Evolutionary conservation across 176 grass and related monocot species (phyloP).

Genomic region (Saccharum officinarum): DNA sequence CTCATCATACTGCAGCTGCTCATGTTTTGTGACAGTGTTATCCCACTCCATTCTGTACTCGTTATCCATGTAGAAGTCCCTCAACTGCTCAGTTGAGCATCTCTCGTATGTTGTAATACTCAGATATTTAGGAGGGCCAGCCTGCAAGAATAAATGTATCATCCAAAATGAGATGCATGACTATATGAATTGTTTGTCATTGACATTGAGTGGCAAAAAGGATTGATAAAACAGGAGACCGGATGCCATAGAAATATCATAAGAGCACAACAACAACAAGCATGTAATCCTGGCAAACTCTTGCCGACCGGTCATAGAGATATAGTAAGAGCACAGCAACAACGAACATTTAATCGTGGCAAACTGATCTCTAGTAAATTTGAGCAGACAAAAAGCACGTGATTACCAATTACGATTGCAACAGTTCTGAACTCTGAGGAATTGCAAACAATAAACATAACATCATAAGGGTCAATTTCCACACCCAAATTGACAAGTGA

Average conservation of each 20-base stretch:
- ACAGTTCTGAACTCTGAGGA: not conserved
- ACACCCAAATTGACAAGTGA: not conserved
- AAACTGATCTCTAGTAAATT: not conserved
- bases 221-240: not conserved
- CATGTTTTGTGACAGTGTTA: slow-evolving; percentile 69
- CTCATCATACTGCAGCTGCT: slow-evolving; percentile 76
- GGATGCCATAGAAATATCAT: not conserved
- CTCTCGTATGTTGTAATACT: slow-evolving; percentile 85
- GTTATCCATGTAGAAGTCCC: slow-evolving; percentile 97
- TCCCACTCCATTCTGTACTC: slow-evolving; percentile 98
- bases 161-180: not conserved
- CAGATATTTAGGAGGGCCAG: slow-evolving; percentile 75
- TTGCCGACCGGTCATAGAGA: not conserved
- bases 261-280: not conserved
- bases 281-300: slow-evolving; percentile 4
- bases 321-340: not conserved
- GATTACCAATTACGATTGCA: not conserved
- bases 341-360: not conserved
- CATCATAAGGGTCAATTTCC: not conserved
- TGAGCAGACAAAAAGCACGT: not conserved
- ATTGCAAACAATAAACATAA: not conserved
- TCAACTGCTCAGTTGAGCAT: slow-evolving; percentile 78
- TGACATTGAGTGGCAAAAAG: not conserved
- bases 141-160: slow-evolving; percentile 44
- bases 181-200: not conserved